Conservation (phyloP, 148 eudicot genomes). For the Amaranthus hypochondriacus region DNA sequence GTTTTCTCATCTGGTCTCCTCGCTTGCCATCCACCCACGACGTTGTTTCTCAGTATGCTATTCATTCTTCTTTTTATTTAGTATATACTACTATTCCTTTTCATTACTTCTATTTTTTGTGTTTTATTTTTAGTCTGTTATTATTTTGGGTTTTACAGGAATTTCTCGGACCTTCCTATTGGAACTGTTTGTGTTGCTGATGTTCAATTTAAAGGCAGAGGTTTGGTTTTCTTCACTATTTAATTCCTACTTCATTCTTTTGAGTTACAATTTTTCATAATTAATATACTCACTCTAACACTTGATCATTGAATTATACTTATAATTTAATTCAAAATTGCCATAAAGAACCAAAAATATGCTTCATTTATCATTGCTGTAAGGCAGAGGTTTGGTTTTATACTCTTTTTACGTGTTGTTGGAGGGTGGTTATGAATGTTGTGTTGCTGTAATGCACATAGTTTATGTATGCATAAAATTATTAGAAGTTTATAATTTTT, state of each 20-base stretch:
- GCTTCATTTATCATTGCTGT: too few relatives aligned
- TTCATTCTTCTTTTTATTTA: not conserved
- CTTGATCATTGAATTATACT: too few relatives aligned
- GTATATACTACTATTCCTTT: not conserved
- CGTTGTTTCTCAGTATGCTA: constrained; percentile 59
- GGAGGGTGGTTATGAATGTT: too few relatives aligned
- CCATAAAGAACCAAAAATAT: too few relatives aligned
- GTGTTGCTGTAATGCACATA: too few relatives aligned
- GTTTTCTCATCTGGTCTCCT: constrained; percentile 69
- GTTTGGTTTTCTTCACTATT: constrained; percentile 4
- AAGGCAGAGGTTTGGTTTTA: too few relatives aligned
- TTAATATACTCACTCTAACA: too few relatives aligned
- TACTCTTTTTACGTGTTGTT: too few relatives aligned
- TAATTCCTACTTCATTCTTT: not conserved
- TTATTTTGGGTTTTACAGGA: constrained; percentile 34
- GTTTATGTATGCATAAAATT: too few relatives aligned
- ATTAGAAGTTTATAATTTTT: too few relatives aligned
- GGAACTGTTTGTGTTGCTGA: constrained; percentile 89
- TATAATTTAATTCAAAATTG: too few relatives aligned
- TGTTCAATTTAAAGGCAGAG: constrained; percentile 79
- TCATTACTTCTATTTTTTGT: not conserved
- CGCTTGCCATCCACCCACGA: constrained; percentile 75
- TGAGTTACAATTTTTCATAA: too few relatives aligned
- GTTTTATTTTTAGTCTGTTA: not conserved
- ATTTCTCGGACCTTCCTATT: constrained; percentile 63